A percentile compares a stretch with the other conserved stretches of the same genome.
Conservation (phyloP, 2,329 filamentous ascomycete genomes). For the Pseudogymnoascus sp. region DNA sequence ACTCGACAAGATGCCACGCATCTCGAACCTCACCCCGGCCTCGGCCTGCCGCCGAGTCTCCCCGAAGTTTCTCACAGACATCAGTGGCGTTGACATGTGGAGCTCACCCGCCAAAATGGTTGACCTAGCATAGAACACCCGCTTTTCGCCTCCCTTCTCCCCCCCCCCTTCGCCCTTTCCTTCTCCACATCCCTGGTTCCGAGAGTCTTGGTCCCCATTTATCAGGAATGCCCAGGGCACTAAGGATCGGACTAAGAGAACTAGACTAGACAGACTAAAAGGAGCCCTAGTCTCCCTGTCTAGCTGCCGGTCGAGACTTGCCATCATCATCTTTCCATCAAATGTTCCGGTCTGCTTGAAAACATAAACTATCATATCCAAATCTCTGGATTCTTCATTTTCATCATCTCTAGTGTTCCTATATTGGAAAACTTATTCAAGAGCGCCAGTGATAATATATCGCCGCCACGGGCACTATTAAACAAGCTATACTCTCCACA, state of each 20-base stretch:
- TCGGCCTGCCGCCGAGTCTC: background rate
- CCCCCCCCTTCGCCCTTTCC: background rate
- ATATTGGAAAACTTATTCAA: background rate
- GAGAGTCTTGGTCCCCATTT: background rate
- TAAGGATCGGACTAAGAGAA: background rate
- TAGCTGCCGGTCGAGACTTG: background rate
- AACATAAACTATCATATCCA: background rate
- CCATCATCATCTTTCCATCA: background rate
- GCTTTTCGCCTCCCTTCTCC: background rate
- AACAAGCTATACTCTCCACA: background rate
- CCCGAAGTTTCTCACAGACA: background rate
- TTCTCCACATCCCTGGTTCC: slow-evolving; percentile 3
- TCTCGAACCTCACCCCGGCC: background rate
- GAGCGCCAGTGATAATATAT: background rate
- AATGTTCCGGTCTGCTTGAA: background rate
- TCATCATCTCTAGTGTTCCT: background rate
- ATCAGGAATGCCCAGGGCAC: background rate
- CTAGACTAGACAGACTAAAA: slow-evolving; percentile 2
- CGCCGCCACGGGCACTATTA: background rate
- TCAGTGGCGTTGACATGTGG: background rate
- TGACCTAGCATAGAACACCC: background rate
- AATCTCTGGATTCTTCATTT: background rate
- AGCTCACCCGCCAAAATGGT: background rate
- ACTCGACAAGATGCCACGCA: background rate
- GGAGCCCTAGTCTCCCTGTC: background rate